A percentile compares a stretch with the other conserved stretches of the same genome.
These are phyloP conservation scores for Diplodia corticola DNA, from an alignment of 2,329 filamentous ascomycete species.

Conservation along the genomic window DNA sequence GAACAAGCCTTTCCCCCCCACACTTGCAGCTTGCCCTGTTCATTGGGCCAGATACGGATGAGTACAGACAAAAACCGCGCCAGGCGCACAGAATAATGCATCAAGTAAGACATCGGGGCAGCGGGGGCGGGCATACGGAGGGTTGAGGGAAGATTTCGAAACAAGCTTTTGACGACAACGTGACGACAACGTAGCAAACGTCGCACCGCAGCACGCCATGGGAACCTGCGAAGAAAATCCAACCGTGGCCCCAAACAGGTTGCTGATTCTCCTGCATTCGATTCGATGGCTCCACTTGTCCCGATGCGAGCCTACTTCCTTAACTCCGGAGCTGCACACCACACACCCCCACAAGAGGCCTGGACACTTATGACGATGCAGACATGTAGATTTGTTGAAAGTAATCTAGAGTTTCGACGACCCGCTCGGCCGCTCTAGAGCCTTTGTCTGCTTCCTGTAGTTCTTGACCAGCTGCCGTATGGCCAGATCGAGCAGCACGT, in stretches of 20 bases:
- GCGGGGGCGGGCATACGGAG: not conserved
- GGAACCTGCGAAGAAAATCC: not conserved
- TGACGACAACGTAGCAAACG: not conserved
- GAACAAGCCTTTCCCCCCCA: not conserved
- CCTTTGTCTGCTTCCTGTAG: conserved; percentile 60
- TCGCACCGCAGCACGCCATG: not conserved
- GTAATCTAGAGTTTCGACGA: conserved; percentile 46
- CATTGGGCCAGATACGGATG: not conserved
- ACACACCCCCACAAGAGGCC: not conserved
- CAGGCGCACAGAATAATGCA: not conserved
- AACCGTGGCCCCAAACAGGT: not conserved
- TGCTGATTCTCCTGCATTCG: no score
- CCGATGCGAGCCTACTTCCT: not conserved
- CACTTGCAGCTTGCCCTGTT: not conserved
- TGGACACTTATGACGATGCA: not conserved
- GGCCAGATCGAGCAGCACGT: conserved; percentile 70
- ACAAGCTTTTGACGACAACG: not conserved
- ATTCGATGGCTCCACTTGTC: not conserved
- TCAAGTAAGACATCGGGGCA: not conserved
- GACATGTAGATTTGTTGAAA: not conserved
- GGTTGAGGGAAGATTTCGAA: not conserved
- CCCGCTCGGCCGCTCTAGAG: conserved; percentile 47
- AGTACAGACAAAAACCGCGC: not conserved
- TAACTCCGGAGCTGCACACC: not conserved
- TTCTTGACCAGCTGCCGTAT: conserved; percentile 71